Evolutionary conservation across 2,329 filamentous ascomycete species (phyloP).

Genomic region (Periconia sp.): DNA sequence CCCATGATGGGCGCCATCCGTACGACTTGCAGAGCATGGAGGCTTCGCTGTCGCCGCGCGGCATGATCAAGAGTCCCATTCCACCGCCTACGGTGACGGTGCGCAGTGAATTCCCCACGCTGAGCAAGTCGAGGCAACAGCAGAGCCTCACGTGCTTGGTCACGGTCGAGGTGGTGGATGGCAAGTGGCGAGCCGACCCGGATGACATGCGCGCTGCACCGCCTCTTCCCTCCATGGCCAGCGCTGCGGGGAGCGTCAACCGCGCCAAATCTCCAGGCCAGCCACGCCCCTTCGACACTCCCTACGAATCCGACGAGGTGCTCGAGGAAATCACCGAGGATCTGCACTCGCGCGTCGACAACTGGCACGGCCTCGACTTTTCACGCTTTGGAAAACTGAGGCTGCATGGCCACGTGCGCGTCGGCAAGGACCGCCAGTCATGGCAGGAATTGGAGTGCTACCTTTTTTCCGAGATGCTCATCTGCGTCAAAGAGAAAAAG

Average conservation of each 20-base stretch:
- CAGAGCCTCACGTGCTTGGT: slow-evolving; percentile 93
- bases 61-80: slow-evolving; percentile 77
- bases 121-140: slow-evolving; percentile 88
- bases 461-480: slow-evolving; percentile 97
- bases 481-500: slow-evolving; percentile 98
- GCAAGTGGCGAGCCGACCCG: slow-evolving; percentile 83
- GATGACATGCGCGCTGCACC: slow-evolving; percentile 69
- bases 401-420: slow-evolving; percentile 83
- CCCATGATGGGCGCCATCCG: slow-evolving; percentile 77
- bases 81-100: slow-evolving; percentile 90
- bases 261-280: slow-evolving; percentile 62
- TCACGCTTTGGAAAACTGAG: slow-evolving; percentile 89
- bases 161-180: slow-evolving; percentile 90
- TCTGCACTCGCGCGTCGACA: slow-evolving; percentile 85
- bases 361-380: slow-evolving; percentile 97
- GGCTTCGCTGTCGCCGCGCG: slow-evolving; percentile 72
- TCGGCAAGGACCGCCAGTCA: slow-evolving; percentile 92
- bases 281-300: slow-evolving; percentile 50
- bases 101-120: slow-evolving; percentile 93
- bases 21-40: slow-evolving; percentile 98
- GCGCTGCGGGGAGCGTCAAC: slow-evolving; percentile 46
- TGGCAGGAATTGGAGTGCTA: slow-evolving; percentile 99
- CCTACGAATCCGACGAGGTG: slow-evolving; percentile 74
- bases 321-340: slow-evolving; percentile 85
- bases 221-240: slow-evolving; percentile 52